Base-by-base conservation (phyloP, 306 rosid species). In the Vigna hirtella region DNA sequence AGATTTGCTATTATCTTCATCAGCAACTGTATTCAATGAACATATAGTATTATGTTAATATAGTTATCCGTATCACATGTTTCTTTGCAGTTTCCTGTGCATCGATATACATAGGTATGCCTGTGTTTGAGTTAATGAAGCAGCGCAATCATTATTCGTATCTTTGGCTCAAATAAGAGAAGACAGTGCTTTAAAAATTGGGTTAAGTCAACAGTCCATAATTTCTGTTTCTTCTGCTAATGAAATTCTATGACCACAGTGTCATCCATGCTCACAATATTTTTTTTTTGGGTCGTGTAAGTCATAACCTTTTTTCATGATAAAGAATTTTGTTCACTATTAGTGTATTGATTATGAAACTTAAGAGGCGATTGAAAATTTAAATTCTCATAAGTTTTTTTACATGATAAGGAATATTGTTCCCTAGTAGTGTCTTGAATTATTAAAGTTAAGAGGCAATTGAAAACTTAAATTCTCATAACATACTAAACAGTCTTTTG, bases 1-100 rank as follows among this genome's bases (percentile, higher is more conserved):
- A 65, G 52, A 80, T 49, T 55, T 73, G 58, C 47, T 80, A 66
- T 68, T 80, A 80, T 73, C 68, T 80, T 20, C 76, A 16, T 80
- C 70, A 56, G 53, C 59, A 73, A 51, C 13, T 83, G 86, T 73
- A 49, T 77, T 51, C 80, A 67, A 40, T 58, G 73, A 72, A 58
- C 55, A 28, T 57, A 83, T 77, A 16, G 30, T 72, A 56, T 66
- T 34, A n/a, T 82, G 76, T 56, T 82, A 66, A 72, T 65, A 77
- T 22, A 66, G n/a, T 63, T 12, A 53, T 70, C 69, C 26, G 36
- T 48, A 55, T 55, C 58, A 52, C 58, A 22, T 77, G 43, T 14
- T 77, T 72, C 55, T 57, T 1, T 43, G 73, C 73, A 45, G 72
- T 71, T 69, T 64, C 28, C 20, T n/a, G 61, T 32, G 30, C 30